Base-by-base conservation (phyloP, 805 yeast genomes). In the Metschnikowia reukaufii region DNA sequence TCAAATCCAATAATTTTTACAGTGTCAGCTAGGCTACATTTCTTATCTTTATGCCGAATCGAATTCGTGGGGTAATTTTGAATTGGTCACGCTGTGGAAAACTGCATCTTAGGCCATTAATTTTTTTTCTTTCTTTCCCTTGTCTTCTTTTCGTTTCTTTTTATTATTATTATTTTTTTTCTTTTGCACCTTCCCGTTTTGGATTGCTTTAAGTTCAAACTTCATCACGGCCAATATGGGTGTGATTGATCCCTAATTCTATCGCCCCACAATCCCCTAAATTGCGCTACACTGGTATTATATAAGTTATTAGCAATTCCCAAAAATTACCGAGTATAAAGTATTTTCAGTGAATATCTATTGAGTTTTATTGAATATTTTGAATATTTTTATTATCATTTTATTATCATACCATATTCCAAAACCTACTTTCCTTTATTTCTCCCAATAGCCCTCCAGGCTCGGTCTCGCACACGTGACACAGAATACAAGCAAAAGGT, bases 381-480 rank as follows among this genome's bases (percentile, higher is more conserved):
- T n/a, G n/a, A n/a, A n/a, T n/a, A n/a, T n/a, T n/a, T n/a, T n/a
- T n/a, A n/a, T n/a, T n/a, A n/a, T n/a, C n/a, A n/a, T n/a, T n/a
- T 25, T 25, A 9, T 4, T 25, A 25, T 25, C 29, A 9, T 9
- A 9, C 29, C 29, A 8, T 21, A 21, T 16, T 36, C 31, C 30
- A 29, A 6, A n/a, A 19, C 39, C 18, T 8, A 16, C 17, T 17
- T 12, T 16, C 32, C n/a, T 15, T 13, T 13, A 12, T 25, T 12
- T 16, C 17, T 12, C 8, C 9, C 21, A 19, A 21, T 16, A 20
- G 25, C 23, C 31, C 32, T 20, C 6, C 15, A 17, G 32, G 16
- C 30, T 18, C 7, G 40, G 15, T 23, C 40, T n/a, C 40, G 25
- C 47, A 23, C 44, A 38, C 47, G 47, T 44, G 47, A 44, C 39